phyloP scores from a whole-genome alignment of 768 basidiomycete species.

The Boletus barrowsii region DNA sequence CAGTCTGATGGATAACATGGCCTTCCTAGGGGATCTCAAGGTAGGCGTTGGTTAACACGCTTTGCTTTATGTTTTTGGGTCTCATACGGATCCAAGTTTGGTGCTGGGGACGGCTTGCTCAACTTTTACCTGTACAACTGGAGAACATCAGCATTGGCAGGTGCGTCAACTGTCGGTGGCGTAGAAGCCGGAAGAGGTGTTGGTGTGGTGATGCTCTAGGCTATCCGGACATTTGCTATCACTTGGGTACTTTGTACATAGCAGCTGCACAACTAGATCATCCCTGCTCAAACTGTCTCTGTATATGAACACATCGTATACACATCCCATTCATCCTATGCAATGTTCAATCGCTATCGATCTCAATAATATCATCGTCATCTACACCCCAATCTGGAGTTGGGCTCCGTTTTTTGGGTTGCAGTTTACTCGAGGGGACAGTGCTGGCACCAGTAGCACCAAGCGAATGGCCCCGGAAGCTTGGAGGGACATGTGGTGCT shows the following conservation, averaged over 20 bases:
- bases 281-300: neutral
- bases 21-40: conserved; percentile 81
- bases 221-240: neutral
- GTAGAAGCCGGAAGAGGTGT: conserved; percentile 71
- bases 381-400: conserved; percentile 85
- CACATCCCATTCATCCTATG: neutral
- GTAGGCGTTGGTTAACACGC: conserved; percentile 36
- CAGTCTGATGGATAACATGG: conserved; percentile 90
- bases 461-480: conserved; percentile 36
- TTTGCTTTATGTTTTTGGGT: neutral
- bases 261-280: neutral
- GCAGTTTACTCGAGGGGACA: conserved; percentile 45
- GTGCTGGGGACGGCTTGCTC: conserved; percentile 85
- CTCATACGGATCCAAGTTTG: conserved; percentile 60
- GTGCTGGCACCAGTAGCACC: conserved; percentile 53
- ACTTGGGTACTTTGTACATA: neutral
- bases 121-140: conserved; percentile 97
- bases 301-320: conserved; percentile 12
- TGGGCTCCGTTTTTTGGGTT: conserved; percentile 49
- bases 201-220: conserved; percentile 90
- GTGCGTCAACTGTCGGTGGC: conserved; percentile 51
- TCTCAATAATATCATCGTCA: conserved; percentile 78
- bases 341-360: conserved; percentile 67
- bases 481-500: conserved; percentile 29
- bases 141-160: conserved; percentile 78